phyloP scores from a whole-genome alignment of 495 filamentous ascomycete genomes.

The Penicillium antarcticum region DNA sequence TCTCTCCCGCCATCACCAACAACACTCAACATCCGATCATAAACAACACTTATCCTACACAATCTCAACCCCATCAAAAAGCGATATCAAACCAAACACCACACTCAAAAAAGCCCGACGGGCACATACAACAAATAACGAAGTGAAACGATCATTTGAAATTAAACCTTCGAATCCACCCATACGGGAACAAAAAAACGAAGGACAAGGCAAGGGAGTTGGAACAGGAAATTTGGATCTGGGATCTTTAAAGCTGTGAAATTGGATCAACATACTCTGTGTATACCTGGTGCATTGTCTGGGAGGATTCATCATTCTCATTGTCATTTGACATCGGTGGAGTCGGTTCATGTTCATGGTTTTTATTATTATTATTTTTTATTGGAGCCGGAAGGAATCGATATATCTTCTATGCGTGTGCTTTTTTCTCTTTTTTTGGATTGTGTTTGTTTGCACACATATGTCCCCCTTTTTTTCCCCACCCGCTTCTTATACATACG shows the following conservation, averaged over 20 bases:
- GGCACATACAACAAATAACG: neutral
- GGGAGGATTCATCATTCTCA: conserved; percentile 1
- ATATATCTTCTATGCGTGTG: neutral
- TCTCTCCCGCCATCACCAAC: too few species aligned
- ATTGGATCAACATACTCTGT: conserved; percentile 2
- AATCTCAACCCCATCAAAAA: too few species aligned
- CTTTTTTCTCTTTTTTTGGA: neutral
- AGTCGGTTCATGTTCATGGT: conserved; percentile 1
- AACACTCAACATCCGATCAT: too few species aligned
- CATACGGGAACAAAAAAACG: neutral
- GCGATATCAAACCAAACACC: too few species aligned
- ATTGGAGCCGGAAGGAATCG: neutral
- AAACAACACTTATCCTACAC: too few species aligned
- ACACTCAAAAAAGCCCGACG: too few species aligned
- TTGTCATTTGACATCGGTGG: conserved; percentile 3
- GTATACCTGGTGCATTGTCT: conserved; percentile 7
- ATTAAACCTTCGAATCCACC: neutral
- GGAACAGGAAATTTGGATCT: neutral
- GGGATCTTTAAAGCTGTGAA: neutral
- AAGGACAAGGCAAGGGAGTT: neutral
- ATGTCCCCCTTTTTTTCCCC: neutral
- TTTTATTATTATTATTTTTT: neutral
- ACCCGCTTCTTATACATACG: neutral
- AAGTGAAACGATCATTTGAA: conserved; percentile 3
- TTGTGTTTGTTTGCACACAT: neutral